Base-by-base conservation (phyloP, 1,284 basidiomycete species). In the Melampsora occidentalis region DNA sequence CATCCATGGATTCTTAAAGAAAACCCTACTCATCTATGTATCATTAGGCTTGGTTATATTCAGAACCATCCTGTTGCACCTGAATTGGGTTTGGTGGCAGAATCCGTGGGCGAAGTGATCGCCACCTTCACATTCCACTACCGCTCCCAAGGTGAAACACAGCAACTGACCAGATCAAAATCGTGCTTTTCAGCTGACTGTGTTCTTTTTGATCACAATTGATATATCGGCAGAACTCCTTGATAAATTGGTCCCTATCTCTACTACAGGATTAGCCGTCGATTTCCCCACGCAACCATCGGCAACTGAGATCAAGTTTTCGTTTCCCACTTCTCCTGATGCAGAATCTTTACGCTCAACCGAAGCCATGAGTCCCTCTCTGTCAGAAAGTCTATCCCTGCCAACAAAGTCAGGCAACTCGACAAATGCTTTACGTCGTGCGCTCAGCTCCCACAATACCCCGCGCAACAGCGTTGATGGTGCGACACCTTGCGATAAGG, bases 51-150 rank as follows among this genome's bases (percentile, higher is more conserved):
- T 10, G 72, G 72, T 14, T 76, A 68, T 63, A 67, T 76, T n/a
- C 49, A 68, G 39, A 67, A 76, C 7, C 72, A 76, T 63, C 65
- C 72, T 9, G 42, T 46, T 20, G 51, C 64, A 33, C 35, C 64
- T 7, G 65, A 76, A 68, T 42, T 76, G 35, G 72, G 72, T 2
- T 66, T 76, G 18, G 72, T 76, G 33, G 72, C 72, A 5, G 72
- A 76, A 22, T 49, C 65, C 33, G 35, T 68, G 14, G 25, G 66
- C 22, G 72, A 76, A 76, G 57, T 68, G 6, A 46, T 76, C n/a
- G 65, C 72, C 35, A 25, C 33, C 1, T 76, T 76, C 39, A 76
- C 72, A 10, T 76, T 76, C 31, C 61, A 68, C 57, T 76, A 76
- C 42, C 72, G 72, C 39, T 76, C 72, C 7, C 33, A 76, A 61